Evolutionary conservation across 2,329 filamentous ascomycete genomes (phyloP).

Genomic region (Fusarium sp.): DNA sequence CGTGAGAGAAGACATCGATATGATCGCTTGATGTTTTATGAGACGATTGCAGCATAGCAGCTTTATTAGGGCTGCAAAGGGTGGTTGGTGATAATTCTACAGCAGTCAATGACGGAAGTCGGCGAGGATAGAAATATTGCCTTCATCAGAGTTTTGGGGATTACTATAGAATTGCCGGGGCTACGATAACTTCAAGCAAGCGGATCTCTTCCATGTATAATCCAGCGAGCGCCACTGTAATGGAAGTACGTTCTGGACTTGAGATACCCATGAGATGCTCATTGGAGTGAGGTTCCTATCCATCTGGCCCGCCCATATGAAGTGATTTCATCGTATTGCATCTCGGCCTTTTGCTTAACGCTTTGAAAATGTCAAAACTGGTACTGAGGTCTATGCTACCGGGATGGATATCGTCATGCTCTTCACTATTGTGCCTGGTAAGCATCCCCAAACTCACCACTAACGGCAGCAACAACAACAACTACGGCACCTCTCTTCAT

Average conservation of each 20-base stretch:
- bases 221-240: background rate
- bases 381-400: too few relatives aligned
- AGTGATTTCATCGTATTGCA: background rate
- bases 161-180: too few relatives aligned
- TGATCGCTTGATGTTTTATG: background rate
- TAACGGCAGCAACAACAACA: too few relatives aligned
- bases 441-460: too few relatives aligned
- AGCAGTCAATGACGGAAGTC: too few relatives aligned
- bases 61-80: background rate
- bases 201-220: too few relatives aligned
- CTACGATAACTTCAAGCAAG: too few relatives aligned
- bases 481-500: too few relatives aligned
- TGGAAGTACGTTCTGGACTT: background rate
- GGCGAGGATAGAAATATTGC: background rate
- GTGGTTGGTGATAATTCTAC: background rate
- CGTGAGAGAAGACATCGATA: fast-evolving
- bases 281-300: background rate
- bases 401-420: too few relatives aligned
- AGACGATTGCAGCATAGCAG: background rate
- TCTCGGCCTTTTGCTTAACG: background rate
- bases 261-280: too few relatives aligned
- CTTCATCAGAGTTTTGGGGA: background rate
- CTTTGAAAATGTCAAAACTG: too few relatives aligned
- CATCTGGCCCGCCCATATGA: background rate
- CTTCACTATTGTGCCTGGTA: too few relatives aligned